Conservation (phyloP, 768 basidiomycete species). For the Tulasnella sp. region DNA sequence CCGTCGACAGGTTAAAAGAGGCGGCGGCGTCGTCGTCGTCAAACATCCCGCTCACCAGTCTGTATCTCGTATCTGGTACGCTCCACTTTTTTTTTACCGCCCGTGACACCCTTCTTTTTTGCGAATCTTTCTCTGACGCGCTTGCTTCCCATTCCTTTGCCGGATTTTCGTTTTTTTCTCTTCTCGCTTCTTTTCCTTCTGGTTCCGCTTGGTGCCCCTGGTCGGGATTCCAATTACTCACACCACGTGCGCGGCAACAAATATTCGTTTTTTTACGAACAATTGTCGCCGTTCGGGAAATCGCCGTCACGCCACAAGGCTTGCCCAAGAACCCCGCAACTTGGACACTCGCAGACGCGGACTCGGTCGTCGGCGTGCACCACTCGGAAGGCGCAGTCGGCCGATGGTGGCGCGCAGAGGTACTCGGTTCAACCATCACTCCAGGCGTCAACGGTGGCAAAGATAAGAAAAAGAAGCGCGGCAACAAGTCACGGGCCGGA, state of each 20-base stretch:
- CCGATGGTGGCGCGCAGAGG: constrained; percentile 88
- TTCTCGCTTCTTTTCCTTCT: background rate
- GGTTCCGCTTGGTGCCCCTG: background rate
- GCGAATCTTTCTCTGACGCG: background rate
- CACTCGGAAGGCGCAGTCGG: constrained; percentile 81
- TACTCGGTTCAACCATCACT: constrained; percentile 81
- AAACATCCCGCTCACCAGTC: constrained; percentile 31
- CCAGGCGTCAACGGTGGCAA: constrained; percentile 53
- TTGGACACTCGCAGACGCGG: constrained; percentile 84
- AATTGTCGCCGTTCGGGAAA: background rate
- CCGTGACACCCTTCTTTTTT: background rate
- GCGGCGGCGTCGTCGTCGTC: background rate
- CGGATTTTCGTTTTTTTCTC: background rate
- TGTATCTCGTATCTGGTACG: constrained; percentile 40
- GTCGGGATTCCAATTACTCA: background rate
- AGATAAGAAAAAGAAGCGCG: constrained; percentile 63
- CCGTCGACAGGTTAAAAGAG: constrained; percentile 6
- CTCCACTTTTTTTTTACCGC: constrained; percentile 4
- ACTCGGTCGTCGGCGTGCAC: constrained; percentile 73
- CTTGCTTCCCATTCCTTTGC: background rate
- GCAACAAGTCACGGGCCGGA: constrained; percentile 37
- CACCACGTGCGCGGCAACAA: constrained; percentile 4
- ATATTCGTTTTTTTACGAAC: background rate
- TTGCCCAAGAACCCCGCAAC: constrained; percentile 85
- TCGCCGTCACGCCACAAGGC: constrained; percentile 34